Base-by-base conservation (phyloP, 148 eudicot species). In the Simmondsia chinensis region DNA sequence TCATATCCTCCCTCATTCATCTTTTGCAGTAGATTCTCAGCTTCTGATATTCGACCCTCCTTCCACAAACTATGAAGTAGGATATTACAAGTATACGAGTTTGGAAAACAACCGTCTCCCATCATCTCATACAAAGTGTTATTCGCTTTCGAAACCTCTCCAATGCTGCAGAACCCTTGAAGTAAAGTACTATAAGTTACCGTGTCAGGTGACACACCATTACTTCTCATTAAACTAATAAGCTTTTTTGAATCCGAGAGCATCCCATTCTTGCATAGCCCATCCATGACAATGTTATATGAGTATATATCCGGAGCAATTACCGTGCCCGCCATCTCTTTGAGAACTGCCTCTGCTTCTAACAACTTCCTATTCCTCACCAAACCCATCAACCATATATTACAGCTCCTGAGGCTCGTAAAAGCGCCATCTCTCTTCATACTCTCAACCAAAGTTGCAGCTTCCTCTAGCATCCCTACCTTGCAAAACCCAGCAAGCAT, bases 381-480 rank as follows among this genome's bases (percentile, higher is more conserved):
- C 62, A 87, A 60, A 20, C 88, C 85, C 60, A 54, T 54, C 61
- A 82, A 59, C 95, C 94, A 85, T 62, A 70, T 70, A 49, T 91
- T 82, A 66, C 68, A 79, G 29, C 75, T 85, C 70, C 79, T 71
- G 50, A 85, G 52, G 12, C 66, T 60, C 23, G 57, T 45, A 40
- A 64, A 66, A 39, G 35, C 14, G 43, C 53, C 60, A 56, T 57
- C 60, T 61, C 46, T 71, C 55, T 72, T 79, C 94, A 91, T 91
- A 11, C 79, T 65, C 59, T 71, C 73, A 30, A 79, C 52, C 50
- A 85, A 54, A 28, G 62, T 65, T 56, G 58, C 59, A 31, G 86
- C 99, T 64, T 91, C 99, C 65, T 79, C 83, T 32, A 85, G 43
- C 99, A 85, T 82, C 34, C 89, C 94, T 21, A 52, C 59, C 64